Evolutionary conservation across 768 basidiomycete species (phyloP), one percentile per base, ranked within the genome.

Genomic region (Melanogaster broomeanus): DNA sequence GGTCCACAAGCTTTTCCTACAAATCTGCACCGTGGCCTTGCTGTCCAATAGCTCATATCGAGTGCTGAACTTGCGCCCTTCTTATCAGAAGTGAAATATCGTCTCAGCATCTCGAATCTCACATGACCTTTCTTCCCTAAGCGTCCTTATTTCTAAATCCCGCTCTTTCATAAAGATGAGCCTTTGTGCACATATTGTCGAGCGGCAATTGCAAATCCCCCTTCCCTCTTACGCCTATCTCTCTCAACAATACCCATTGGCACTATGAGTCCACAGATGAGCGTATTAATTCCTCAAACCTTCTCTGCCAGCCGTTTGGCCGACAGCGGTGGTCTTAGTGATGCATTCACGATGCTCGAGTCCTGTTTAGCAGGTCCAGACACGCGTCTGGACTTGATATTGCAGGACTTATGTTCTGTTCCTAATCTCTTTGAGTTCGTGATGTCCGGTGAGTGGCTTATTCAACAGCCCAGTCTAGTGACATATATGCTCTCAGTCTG

Each of bases 371-470:
- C 49, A 51, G 61, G 40, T 30, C 60, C 58, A 50, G 56, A 55
- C 30, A 15, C 49, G 1, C 49, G 24, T 40, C 54, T 67, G 56
- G 57, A 44, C 50, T 54, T 62, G 61, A 53, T 65, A 46, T 16
- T 66, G n/a, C 60, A 60, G 49, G 57, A 68, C 43, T 50, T 72
- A 47, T 58, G 69, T 19, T 61, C 64, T 3, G 28, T 55, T 6
- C 60, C 68, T 0, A 34, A 53, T 12, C 55, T 69, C 12, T 72
- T 70, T 3, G 63, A 66, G 4, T 68, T 60, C n/a, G 19, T 72
- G 2, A 21, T 69, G 3, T 72, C 71, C 2, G 52, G 69, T 64
- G 48, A 45, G 58, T 53, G 18, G 15, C 7, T 41, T 16, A n/a
- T 15, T 15, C 41, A 7, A 0, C 19, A 6, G 19, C 11, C 0